These are phyloP conservation scores for Cryphonectria naterciae DNA, from an alignment of 2,329 filamentous ascomycete genomes.

Conservation along the genomic window DNA sequence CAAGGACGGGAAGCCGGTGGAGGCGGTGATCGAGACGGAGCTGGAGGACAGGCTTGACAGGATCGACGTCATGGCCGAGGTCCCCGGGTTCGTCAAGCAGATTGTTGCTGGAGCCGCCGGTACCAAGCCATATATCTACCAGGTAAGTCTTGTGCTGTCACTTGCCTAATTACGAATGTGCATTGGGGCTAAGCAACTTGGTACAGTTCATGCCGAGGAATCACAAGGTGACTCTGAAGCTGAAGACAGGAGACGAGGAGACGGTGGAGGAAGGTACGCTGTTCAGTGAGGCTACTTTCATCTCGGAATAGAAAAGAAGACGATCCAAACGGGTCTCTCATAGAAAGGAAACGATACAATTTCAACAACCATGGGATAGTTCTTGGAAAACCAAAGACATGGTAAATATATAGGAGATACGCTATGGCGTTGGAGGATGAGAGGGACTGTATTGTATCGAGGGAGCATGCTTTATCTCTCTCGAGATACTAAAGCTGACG, in stretches of 20 bases:
- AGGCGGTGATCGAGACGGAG: constrained; percentile 69
- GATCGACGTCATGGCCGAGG: constrained; percentile 95
- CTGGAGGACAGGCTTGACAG: constrained; percentile 75
- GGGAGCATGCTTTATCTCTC: not conserved
- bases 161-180: not conserved
- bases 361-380: constrained; percentile 8
- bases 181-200: constrained; percentile 32
- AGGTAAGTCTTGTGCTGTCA: constrained; percentile 58
- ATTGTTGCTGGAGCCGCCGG: constrained; percentile 87
- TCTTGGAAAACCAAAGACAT: constrained; percentile 30
- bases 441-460: not conserved
- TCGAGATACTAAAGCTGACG: not conserved
- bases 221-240: constrained; percentile 71
- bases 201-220: constrained; percentile 69
- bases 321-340: not conserved
- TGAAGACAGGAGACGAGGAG: constrained; percentile 82
- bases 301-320: constrained; percentile 59
- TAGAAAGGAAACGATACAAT: not conserved
- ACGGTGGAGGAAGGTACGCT: constrained; percentile 76
- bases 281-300: constrained; percentile 95
- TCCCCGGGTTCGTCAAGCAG: constrained; percentile 92
- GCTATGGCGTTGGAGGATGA: constrained; percentile 3
- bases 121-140: constrained; percentile 97
- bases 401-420: not conserved
- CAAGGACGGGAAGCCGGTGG: constrained; percentile 74